Percentiles rank a stretch among this genome's conserved stretches.
phyloP scores from a whole-genome alignment of 257 asterid species.

The Ligustrum vulgare region DNA sequence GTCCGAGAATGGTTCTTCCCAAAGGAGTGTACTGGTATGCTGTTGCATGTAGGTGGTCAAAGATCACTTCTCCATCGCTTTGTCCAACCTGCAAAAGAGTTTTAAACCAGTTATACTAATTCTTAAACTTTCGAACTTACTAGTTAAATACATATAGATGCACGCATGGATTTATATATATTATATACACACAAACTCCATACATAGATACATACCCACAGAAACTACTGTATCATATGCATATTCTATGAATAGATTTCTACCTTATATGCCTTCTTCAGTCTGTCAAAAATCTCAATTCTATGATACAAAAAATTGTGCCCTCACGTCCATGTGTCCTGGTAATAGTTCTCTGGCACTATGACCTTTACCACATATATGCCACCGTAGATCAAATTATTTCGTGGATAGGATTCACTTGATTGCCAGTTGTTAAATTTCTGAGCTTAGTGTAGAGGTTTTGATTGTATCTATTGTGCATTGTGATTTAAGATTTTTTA shows the following conservation, averaged over 20 bases:
- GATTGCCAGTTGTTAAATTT: not conserved
- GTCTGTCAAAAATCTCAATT: not conserved
- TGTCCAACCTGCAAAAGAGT: constrained; percentile 56
- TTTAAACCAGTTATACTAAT: not conserved
- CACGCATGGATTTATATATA: not conserved
- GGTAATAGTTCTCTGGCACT: not conserved
- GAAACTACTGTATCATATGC: not conserved
- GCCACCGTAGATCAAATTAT: not conserved
- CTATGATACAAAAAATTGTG: not conserved
- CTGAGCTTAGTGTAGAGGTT: not conserved
- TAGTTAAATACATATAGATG: not conserved
- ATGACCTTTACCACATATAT: not conserved
- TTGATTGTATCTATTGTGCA: not conserved
- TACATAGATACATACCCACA: not conserved
- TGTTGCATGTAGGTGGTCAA: constrained; percentile 89
- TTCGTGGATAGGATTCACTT: not conserved
- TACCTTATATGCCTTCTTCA: constrained; percentile 1
- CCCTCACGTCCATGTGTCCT: not conserved
- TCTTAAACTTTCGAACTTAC: not conserved
- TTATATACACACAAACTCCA: not conserved
- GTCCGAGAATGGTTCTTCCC: constrained; percentile 53
- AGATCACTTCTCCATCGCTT: constrained; percentile 64
- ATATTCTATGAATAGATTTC: not conserved
- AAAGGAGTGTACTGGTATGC: constrained; percentile 90
- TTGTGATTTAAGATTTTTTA: not conserved